Base-by-base conservation (phyloP, 306 rosid genomes). In the Gastrolobium villosum region DNA sequence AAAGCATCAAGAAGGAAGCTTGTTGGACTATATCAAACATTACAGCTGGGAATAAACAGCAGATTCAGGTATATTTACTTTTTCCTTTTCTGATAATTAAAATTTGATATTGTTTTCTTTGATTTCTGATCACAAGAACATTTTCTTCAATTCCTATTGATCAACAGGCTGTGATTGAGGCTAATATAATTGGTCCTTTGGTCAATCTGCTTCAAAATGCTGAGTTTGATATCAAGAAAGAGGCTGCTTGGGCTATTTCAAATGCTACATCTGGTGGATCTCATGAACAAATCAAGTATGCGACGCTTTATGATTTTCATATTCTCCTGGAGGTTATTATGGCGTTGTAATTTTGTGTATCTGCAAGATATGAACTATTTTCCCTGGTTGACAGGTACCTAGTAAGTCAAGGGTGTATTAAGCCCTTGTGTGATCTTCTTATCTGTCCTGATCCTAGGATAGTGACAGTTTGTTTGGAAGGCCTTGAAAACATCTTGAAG, bases 171-270 rank as follows among this genome's bases (percentile, higher is more conserved):
- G 97, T 92, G 40, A 73, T 94, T 69, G 94, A 89, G 55, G 93
- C 96, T 57, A 81, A 84, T 75, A 71, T 94, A 84, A 76, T 94
- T 36, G 87, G 70, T 44, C 98, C 97, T 70, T 88, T 94, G 78
- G 87, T 94, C 78, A 84, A 68, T 56, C 70, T 92, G 79, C 98
- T 94, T 83, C 93, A 89, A 92, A 88, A 70, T 89, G 97, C 97
- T 26, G 98, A 94, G 81, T 94, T 92, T 81, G 98, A 94, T 89
- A 92, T 92, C 62, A 94, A 90, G 89, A 94, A 94, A 80, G 98
- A 94, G 84, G 98, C 98, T 82, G 98, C 98, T 1, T 94, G 98
- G 98, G 98, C 96, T 10, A 87, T 94, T 77, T 94, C 98, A 70
- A 94, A 94, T 90, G 97, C 98, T 65, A 92, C 97, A 44, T 94